Conservation (phyloP, 331 rosid genomes). For the Stylosanthes scabra region DNA sequence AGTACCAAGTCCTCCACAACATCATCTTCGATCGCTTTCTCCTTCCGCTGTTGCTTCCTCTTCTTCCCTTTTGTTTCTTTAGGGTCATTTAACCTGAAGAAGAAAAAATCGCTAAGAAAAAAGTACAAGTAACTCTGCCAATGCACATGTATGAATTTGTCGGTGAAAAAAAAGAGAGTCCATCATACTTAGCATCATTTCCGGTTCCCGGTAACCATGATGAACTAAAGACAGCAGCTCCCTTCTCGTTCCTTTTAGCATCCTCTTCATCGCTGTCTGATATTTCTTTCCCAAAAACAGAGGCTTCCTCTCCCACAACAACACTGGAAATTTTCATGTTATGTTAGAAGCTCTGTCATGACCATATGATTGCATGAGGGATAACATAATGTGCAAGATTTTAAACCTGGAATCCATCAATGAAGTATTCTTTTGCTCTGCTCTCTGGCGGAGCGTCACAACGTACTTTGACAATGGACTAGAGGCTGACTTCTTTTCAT, state of each 20-base stretch:
- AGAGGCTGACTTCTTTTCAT: conserved; percentile 63
- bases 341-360: conserved; percentile 43
- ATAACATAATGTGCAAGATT: conserved; percentile 26
- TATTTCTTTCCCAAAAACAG: conserved; percentile 59
- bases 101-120: conserved; percentile 20
- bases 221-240: conserved; percentile 74
- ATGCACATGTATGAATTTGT: conserved; percentile 7
- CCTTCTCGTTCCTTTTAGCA: conserved; percentile 49
- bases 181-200: conserved; percentile 64
- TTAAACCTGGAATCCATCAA: conserved; percentile 77
- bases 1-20: conserved; percentile 89
- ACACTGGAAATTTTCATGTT: conserved; percentile 59
- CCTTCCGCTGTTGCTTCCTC: conserved; percentile 50
- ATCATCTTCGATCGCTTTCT: conserved; percentile 68
- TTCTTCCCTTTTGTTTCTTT: conserved; percentile 58
- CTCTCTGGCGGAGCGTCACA: conserved; percentile 61
- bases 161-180: conserved; percentile 19
- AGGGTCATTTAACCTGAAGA: conserved; percentile 55
- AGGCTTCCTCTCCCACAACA: conserved; percentile 77
- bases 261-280: conserved; percentile 65
- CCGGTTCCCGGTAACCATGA: conserved; percentile 97
- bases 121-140: conserved; percentile 18
- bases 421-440: conserved; percentile 59
- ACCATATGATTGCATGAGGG: conserved; percentile 12
- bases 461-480: conserved; percentile 76